Conservation (phyloP, 768 basidiomycete species). For the Leccinum uliginosum region DNA sequence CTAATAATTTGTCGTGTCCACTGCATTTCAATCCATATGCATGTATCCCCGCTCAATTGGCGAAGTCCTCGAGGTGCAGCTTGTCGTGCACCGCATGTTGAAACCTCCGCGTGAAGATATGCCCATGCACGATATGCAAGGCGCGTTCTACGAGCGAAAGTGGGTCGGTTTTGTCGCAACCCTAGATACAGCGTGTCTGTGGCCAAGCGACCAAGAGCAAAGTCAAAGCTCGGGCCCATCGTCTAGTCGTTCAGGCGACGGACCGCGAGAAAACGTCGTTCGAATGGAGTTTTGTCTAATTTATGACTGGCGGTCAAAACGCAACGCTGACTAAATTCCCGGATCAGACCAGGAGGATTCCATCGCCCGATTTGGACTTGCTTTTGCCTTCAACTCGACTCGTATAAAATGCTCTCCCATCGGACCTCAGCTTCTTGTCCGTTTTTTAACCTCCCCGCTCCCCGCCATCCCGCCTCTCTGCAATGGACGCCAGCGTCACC, state of each 20-base stretch:
- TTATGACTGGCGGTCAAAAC: not conserved
- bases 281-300: not conserved
- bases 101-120: not conserved
- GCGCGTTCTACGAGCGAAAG: not conserved
- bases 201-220: not conserved
- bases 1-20: slow-evolving; percentile 20
- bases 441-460: not conserved
- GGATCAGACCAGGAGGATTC: not conserved
- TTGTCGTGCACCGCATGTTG: not conserved
- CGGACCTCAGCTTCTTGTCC: not conserved
- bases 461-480: not conserved
- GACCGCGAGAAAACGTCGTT: not conserved
- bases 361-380: not conserved
- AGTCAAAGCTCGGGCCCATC: not conserved
- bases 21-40: slow-evolving; percentile 24
- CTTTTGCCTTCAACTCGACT: not conserved
- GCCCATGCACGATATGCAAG: slow-evolving; percentile 11
- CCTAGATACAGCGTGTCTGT: slow-evolving; percentile 9
- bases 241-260: slow-evolving; percentile 17
- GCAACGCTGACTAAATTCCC: not conserved
- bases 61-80: not conserved
- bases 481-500: slow-evolving; percentile 9
- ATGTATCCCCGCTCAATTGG: slow-evolving; percentile 28
- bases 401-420: not conserved
- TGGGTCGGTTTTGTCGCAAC: not conserved